Percentiles rank a stretch among this genome's conserved stretches.
Conservation (phyloP, 345 rosid genomes). For the Pelargonium nanum region DNA sequence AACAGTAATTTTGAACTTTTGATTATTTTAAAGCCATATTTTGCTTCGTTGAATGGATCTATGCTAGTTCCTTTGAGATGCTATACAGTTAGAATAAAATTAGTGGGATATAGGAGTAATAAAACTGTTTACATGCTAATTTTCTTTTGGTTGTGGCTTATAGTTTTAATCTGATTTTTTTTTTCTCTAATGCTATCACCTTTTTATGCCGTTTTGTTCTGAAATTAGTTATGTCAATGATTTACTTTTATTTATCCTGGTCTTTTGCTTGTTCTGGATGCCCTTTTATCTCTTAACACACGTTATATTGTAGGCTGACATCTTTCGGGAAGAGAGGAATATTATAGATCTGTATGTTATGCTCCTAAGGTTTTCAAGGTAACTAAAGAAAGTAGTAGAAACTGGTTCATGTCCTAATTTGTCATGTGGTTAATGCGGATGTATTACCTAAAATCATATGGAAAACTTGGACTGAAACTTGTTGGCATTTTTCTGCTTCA, state of each 20-base stretch:
- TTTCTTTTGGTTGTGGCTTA: neutral
- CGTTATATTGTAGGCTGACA: slow-evolving; percentile 55
- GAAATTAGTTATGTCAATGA: neutral
- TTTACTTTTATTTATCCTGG: too few species aligned
- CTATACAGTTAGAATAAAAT: neutral
- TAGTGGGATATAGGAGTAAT: neutral
- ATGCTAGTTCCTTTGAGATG: neutral
- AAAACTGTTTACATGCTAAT: neutral
- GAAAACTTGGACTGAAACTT: slow-evolving; percentile 1
- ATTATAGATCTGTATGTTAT: slow-evolving; percentile 74
- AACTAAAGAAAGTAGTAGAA: slow-evolving; percentile 10
- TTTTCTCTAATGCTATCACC: neutral
- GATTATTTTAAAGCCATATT: neutral
- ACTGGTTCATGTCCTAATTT: neutral
- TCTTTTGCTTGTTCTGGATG: neutral
- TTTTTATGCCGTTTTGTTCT: neutral
- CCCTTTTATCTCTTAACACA: neutral
- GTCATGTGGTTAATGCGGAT: neutral
- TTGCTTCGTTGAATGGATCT: neutral
- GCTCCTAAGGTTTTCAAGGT: slow-evolving; percentile 97
- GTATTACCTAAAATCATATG: neutral
- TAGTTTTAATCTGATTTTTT: too few species aligned
- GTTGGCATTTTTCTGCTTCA: slow-evolving; percentile 27
- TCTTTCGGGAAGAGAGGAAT: slow-evolving; percentile 84
- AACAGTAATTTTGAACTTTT: too few species aligned